phyloP scores from a whole-genome alignment of 257 asterid species.

The Ilex asprella region DNA sequence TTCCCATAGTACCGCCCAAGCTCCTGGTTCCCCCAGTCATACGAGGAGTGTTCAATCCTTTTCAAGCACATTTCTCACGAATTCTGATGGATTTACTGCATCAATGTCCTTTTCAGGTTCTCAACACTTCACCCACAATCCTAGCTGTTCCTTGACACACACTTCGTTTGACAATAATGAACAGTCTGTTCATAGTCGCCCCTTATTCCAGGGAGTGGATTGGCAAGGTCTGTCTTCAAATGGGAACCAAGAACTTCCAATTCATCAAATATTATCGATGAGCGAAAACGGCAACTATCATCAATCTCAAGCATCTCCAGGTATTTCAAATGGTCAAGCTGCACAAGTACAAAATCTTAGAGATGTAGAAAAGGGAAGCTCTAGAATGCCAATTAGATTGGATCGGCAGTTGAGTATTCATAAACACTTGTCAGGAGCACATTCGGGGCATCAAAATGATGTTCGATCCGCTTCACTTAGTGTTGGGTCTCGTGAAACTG shows the following conservation, averaged over 20 bases:
- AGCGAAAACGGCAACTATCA: constrained; percentile 45
- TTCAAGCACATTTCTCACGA: constrained; percentile 73
- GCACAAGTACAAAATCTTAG: constrained; percentile 24
- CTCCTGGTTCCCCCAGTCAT: constrained; percentile 85
- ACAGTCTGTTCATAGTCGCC: constrained; percentile 87
- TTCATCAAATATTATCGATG: constrained; percentile 38
- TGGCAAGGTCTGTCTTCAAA: constrained; percentile 88
- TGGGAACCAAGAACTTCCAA: constrained; percentile 55
- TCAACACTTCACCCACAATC: constrained; percentile 92
- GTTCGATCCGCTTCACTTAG: constrained; percentile 35
- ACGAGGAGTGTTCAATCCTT: constrained; percentile 81
- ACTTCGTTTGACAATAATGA: constrained; percentile 60
- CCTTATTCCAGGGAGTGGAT: constrained; percentile 89
- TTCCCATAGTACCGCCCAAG: constrained; percentile 39
- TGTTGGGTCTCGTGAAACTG: constrained; percentile 56
- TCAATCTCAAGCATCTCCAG: constrained; percentile 52
- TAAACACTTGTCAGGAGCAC: constrained; percentile 35
- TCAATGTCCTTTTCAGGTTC: constrained; percentile 96
- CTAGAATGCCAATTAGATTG: constrained; percentile 40
- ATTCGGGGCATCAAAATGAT: constrained; percentile 21
- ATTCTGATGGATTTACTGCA: constrained; percentile 84
- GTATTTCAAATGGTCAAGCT: constrained; percentile 50
- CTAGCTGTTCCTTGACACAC: constrained; percentile 87
- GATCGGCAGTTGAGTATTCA: constrained; percentile 56
- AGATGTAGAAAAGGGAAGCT: constrained; percentile 41